A percentile compares a stretch with the other conserved stretches of the same genome.
Conservation (phyloP, 2,329 filamentous ascomycete genomes). For the Fusarium longipes region DNA sequence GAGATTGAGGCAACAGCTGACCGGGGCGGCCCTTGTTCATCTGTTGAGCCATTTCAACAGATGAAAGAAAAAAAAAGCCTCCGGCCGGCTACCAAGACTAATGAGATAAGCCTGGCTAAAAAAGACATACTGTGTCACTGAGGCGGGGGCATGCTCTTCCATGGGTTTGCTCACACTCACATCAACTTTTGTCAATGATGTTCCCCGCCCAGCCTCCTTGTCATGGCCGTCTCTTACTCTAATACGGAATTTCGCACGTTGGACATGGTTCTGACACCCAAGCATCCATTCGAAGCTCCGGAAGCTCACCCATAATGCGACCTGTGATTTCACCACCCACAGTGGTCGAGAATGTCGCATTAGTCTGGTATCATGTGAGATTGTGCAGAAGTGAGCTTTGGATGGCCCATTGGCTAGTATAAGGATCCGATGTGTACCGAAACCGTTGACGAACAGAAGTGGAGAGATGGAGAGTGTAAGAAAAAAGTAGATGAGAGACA, state of each 20-base stretch:
- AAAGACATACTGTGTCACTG: constrained; percentile 19
- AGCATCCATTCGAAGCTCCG: constrained; percentile 20
- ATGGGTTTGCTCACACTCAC: constrained; percentile 22
- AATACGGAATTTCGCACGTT: constrained; percentile 25
- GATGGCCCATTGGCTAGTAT: constrained; percentile 31
- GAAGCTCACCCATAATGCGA: constrained; percentile 31
- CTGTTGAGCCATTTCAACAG: constrained; percentile 35
- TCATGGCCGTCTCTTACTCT: constrained; percentile 11
- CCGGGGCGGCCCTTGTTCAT: constrained; percentile 39
- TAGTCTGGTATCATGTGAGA: constrained; percentile 46
- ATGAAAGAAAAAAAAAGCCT: constrained; percentile 24
- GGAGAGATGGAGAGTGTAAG: constrained; percentile 13
- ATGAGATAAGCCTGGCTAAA: constrained; percentile 39
- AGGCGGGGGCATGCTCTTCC: constrained; percentile 22
- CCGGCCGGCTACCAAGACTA: constrained; percentile 27
- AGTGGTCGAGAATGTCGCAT: constrained; percentile 44
- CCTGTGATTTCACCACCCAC: constrained; percentile 38
- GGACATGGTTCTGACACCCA: constrained; percentile 31
- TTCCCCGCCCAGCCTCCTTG: constrained; percentile 26
- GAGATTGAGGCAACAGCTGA: constrained; percentile 40
- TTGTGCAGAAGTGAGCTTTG: constrained; percentile 28
- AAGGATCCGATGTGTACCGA: constrained; percentile 21
- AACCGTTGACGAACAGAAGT: constrained; percentile 35
- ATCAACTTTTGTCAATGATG: constrained; percentile 31
- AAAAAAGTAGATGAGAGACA: constrained; percentile 23